phyloP scores from a whole-genome alignment of 1,139 yeast genomes.

The Saccharomyces hybrid region DNA sequence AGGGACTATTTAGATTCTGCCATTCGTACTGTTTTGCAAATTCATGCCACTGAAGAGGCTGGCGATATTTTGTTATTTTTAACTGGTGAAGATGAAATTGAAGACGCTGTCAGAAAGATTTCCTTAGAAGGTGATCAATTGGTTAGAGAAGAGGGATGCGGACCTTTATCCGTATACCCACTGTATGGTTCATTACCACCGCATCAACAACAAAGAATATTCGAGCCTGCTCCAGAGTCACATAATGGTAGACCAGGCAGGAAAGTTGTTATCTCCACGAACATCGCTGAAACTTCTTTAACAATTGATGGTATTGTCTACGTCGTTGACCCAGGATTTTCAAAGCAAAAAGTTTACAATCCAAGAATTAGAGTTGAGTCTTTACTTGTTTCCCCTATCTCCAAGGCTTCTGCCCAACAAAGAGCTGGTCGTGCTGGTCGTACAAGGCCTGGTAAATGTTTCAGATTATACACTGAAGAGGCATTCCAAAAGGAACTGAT shows the following conservation, averaged over 20 bases:
- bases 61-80: slow-evolving; percentile 86
- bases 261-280: slow-evolving; percentile 88
- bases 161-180: slow-evolving; percentile 85
- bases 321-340: slow-evolving; percentile 96
- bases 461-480: slow-evolving; percentile 91
- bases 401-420: slow-evolving; percentile 96
- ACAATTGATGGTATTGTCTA: slow-evolving; percentile 96
- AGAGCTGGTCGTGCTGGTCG: slow-evolving; percentile 99
- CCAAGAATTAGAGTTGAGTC: slow-evolving; percentile 96
- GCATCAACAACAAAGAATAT: slow-evolving; percentile 84
- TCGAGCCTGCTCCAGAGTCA: slow-evolving; percentile 72
- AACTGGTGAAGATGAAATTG: slow-evolving; percentile 98
- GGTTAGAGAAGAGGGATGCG: slow-evolving; percentile 79
- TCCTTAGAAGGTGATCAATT: slow-evolving; percentile 82
- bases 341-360: slow-evolving; percentile 92
- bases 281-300: slow-evolving; percentile 95
- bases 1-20: slow-evolving; percentile 93
- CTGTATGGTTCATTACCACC: slow-evolving; percentile 95
- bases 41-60: slow-evolving; percentile 91
- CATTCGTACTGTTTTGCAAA: slow-evolving; percentile 86
- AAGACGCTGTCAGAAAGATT: slow-evolving; percentile 88
- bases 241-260: slow-evolving; percentile 79
- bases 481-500: slow-evolving; percentile 90
- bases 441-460: slow-evolving; percentile 97
- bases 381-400: slow-evolving; percentile 86